phyloP scores from a whole-genome alignment of 2,329 filamentous ascomycete genomes.

The Teratosphaeria gauchensis region DNA sequence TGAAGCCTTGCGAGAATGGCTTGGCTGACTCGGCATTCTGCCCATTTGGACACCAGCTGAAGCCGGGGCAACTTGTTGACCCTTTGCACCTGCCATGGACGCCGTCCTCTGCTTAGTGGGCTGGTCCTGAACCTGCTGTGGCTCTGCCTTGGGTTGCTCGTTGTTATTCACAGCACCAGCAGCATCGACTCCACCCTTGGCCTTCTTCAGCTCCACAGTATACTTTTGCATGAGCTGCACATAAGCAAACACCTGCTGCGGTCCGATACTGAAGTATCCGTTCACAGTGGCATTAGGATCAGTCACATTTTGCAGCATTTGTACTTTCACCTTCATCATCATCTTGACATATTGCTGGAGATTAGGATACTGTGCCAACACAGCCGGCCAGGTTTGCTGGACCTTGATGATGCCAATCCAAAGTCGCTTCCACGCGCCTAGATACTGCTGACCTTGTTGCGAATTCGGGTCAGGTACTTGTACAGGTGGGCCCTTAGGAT shows the following conservation, averaged over 20 bases:
- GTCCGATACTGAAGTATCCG: conserved; percentile 18
- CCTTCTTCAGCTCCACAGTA: conserved; percentile 19
- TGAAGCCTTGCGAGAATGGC: conserved; percentile 18
- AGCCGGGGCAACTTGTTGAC: conserved; percentile 1
- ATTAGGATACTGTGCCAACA: conserved; percentile 9
- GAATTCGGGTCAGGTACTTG: conserved; percentile 11
- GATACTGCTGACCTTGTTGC: conserved; percentile 11
- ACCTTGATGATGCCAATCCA: conserved; percentile 16
- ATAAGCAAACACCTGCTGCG: conserved; percentile 16
- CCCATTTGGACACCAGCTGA: conserved; percentile 7
- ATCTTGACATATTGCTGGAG: conserved; percentile 15
- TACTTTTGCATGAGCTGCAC: conserved; percentile 14
- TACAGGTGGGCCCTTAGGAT: conserved; percentile 19
- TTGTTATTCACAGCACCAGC: conserved; percentile 7
- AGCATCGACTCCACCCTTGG: conserved; percentile 9
- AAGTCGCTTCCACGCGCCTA: conserved; percentile 14
- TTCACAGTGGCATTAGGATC: conserved; percentile 17
- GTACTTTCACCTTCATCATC: conserved; percentile 17
- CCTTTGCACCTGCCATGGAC: neutral
- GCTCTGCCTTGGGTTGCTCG: conserved; percentile 3
- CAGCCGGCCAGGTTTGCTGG: conserved; percentile 13
- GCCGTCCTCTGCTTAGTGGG: neutral
- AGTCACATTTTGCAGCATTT: conserved; percentile 19
- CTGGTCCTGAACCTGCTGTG: conserved; percentile 7
- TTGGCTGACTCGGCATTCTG: conserved; percentile 12